Percentiles rank a stretch among this genome's conserved stretches.
Conservation (phyloP, 306 rosid genomes). For the Mimosa pudica region DNA sequence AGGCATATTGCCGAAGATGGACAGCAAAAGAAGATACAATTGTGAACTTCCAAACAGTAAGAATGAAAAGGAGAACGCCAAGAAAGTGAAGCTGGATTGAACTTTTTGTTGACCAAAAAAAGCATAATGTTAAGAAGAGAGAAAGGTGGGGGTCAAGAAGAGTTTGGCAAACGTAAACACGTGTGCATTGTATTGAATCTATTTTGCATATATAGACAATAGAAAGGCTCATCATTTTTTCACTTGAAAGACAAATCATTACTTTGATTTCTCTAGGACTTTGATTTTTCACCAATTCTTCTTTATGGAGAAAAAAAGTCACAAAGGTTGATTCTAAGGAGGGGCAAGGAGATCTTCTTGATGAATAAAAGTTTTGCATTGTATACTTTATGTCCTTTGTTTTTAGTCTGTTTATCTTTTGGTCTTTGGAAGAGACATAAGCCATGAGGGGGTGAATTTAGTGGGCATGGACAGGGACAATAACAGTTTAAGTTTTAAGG, state of each 20-base stretch:
- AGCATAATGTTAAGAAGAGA: not conserved
- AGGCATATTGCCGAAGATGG: constrained; percentile 21
- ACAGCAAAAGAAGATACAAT: constrained; percentile 29
- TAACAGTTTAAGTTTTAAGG: constrained; percentile 12
- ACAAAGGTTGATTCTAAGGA: constrained; percentile 2
- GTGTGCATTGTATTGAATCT: not conserved
- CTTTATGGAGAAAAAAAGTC: not conserved
- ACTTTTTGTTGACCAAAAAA: not conserved
- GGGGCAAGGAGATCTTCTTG: constrained; percentile 6
- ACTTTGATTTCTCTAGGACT: not conserved
- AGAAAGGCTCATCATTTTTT: not conserved
- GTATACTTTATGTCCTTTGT: not conserved
- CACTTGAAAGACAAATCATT: not conserved
- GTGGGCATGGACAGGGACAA: constrained; percentile 4
- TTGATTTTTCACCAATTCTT: constrained; percentile 11
- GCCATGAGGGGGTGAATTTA: not conserved
- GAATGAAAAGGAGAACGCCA: constrained; percentile 35
- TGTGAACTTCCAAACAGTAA: constrained; percentile 34
- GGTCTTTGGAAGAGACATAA: constrained; percentile 7
- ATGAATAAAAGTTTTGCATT: not conserved
- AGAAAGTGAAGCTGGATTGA: constrained; percentile 14
- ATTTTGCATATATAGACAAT: not conserved
- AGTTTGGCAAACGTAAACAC: constrained; percentile 4
- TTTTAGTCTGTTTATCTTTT: not conserved
- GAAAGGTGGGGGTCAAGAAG: not conserved